These are phyloP conservation scores for Microstegium vimineum DNA, from an alignment of 176 grass and related monocot genomes.

Conservation along the genomic window DNA sequence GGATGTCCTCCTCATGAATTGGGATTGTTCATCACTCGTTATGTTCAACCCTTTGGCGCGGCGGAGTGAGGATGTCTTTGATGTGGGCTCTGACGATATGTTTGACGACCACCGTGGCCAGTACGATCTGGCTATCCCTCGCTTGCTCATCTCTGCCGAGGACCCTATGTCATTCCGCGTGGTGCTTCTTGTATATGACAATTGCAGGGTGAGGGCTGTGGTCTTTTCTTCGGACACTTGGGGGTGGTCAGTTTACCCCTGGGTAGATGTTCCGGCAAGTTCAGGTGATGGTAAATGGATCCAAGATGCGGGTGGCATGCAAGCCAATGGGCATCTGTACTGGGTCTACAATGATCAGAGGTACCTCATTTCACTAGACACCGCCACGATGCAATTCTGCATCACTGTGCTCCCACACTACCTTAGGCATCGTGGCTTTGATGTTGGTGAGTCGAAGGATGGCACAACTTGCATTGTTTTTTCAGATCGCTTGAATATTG, in stretches of 20 bases:
- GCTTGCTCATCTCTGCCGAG: neutral
- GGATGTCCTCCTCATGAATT: slow-evolving; percentile 5
- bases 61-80: neutral
- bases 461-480: neutral
- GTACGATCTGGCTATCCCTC: neutral
- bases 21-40: neutral
- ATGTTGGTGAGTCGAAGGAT: neutral
- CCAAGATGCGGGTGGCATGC: neutral
- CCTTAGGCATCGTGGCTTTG: neutral
- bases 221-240: neutral
- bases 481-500: neutral
- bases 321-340: neutral
- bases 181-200: neutral
- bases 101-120: neutral
- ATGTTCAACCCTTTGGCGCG: neutral
- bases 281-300: neutral
- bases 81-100: neutral
- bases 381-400: neutral
- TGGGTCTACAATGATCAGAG: neutral
- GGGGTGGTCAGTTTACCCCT: neutral
- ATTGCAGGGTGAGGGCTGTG: neutral
- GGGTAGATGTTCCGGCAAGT: neutral
- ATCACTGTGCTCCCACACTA: neutral
- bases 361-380: neutral
- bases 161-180: neutral